Evolutionary conservation across 257 asterid species (phyloP).

Genomic region (Ballota nigra): DNA sequence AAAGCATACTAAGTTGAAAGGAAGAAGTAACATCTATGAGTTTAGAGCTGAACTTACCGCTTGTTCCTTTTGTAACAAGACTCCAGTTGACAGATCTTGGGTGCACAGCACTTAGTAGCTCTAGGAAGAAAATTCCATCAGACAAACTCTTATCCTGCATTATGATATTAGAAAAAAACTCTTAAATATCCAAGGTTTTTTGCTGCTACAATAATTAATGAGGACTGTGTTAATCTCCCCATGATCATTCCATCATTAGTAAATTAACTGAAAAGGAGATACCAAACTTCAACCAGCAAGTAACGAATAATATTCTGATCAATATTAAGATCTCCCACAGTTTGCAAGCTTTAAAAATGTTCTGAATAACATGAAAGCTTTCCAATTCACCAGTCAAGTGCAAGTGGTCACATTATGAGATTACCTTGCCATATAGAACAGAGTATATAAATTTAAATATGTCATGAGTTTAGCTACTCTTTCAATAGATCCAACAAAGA

Average conservation of each 20-base stretch:
- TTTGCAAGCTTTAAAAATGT: neutral
- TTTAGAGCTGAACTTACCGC: slow-evolving; percentile 44
- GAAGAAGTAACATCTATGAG: neutral
- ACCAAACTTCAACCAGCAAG: neutral
- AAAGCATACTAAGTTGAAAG: too few relatives aligned
- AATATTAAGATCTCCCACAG: neutral
- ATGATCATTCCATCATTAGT: neutral
- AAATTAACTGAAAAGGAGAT: neutral
- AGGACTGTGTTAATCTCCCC: neutral
- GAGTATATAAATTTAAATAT: neutral
- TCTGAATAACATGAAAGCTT: neutral
- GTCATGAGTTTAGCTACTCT: neutral
- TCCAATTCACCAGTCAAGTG: neutral
- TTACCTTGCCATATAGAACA: neutral
- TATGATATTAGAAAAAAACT: neutral
- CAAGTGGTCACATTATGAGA: neutral
- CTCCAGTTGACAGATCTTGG: slow-evolving; percentile 99
- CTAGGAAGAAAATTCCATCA: slow-evolving; percentile 81
- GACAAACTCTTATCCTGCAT: slow-evolving; percentile 90
- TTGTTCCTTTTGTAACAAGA: slow-evolving; percentile 88
- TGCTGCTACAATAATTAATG: neutral
- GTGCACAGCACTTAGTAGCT: slow-evolving; percentile 90
- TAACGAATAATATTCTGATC: neutral
- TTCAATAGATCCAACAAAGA: neutral
- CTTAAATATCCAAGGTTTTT: neutral